Percentiles rank a stretch among this genome's conserved stretches.
Conservation (phyloP, 139 green algal genomes). For the Coelastrella sp. region DNA sequence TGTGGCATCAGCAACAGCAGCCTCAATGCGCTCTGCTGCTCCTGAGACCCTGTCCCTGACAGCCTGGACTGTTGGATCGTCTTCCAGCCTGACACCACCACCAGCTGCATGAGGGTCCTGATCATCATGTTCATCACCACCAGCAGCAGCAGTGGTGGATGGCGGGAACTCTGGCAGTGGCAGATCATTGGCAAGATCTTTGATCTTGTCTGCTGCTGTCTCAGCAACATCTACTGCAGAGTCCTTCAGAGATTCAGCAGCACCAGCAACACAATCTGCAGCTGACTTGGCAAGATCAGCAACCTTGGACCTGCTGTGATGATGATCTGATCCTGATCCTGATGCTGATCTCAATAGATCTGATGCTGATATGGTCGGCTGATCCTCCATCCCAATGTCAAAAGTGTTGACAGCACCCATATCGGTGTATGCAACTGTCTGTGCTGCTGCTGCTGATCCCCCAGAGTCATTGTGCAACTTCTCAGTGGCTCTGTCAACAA, state of each 20-base stretch:
- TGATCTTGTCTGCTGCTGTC: slow-evolving; percentile 7
- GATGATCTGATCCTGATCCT: background rate
- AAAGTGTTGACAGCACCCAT: background rate
- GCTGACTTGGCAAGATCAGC: background rate
- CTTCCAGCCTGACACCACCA: background rate
- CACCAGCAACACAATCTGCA: background rate
- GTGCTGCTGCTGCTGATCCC: background rate
- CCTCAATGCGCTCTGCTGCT: background rate
- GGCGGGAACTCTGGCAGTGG: slow-evolving; percentile 18
- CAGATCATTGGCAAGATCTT: background rate
- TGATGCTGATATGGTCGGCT: no score
- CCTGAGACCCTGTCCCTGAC: background rate
- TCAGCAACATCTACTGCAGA: background rate
- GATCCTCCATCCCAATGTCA: background rate
- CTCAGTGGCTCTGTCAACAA: slow-evolving; percentile 3
- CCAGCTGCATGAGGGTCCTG: background rate
- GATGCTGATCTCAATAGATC: no score
- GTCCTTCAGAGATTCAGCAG: background rate
- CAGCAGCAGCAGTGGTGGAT: no score
- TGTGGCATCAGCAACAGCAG: background rate
- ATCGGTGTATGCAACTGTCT: background rate
- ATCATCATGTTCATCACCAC: no score
- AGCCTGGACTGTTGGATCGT: background rate
- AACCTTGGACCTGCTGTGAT: background rate
- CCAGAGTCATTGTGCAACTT: background rate